phyloP scores from a whole-genome alignment of 371 early-diverging fungal species.

The Smittium mucronatum region DNA sequence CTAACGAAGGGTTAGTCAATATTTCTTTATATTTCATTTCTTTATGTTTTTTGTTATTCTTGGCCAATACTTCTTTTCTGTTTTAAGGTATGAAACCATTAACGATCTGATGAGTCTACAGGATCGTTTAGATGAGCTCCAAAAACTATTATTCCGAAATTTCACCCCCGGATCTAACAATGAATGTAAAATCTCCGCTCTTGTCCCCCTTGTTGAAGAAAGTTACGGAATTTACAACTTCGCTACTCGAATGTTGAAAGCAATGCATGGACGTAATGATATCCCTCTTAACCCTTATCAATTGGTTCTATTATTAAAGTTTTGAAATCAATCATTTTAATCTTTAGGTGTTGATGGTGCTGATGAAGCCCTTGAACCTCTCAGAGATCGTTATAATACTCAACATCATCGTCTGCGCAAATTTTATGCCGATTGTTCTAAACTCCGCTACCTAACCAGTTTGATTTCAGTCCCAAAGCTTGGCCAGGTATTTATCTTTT shows the following conservation, averaged over 20 bases:
- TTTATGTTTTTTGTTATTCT: too few relatives aligned
- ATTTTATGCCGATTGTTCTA: conserved; percentile 85
- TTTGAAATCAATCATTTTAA: background rate
- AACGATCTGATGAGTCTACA: conserved; percentile 80
- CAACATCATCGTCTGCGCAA: conserved; percentile 73
- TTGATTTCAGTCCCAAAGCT: conserved; percentile 84
- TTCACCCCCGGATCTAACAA: conserved; percentile 77
- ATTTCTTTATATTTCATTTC: too few relatives aligned
- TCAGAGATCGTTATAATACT: conserved; percentile 71
- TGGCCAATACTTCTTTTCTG: background rate
- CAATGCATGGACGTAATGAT: conserved; percentile 74
- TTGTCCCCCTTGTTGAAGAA: conserved; percentile 95
- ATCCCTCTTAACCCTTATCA: background rate
- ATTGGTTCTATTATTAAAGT: too few relatives aligned
- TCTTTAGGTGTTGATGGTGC: conserved; percentile 35
- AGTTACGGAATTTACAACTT: conserved; percentile 91
- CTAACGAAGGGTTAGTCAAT: conserved; percentile 76
- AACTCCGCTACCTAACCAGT: conserved; percentile 79
- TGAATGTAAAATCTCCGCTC: conserved; percentile 86
- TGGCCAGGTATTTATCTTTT: conserved; percentile 30
- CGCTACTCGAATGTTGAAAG: conserved; percentile 83
- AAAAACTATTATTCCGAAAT: conserved; percentile 69
- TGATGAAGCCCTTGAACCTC: conserved; percentile 74
- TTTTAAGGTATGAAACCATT: conserved; percentile 66
- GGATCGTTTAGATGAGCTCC: conserved; percentile 80